Base-by-base conservation (phyloP, 768 basidiomycete species). In the Tricholoma sp. region DNA sequence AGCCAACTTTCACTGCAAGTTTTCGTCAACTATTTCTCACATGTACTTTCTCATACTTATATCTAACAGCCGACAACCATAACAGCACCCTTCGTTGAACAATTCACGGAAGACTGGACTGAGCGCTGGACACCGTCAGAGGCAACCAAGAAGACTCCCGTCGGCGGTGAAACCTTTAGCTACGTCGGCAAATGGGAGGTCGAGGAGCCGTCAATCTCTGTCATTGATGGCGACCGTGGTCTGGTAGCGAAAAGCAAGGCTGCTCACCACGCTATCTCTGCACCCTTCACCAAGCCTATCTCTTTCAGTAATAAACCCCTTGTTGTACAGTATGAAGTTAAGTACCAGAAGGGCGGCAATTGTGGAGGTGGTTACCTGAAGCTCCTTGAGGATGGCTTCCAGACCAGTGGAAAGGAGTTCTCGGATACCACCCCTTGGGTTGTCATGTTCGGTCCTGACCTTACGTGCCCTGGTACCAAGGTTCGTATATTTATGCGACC, bases 311-410 rank as follows among this genome's bases (percentile, higher is more conserved):
- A 82, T 56, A 81, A 95, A 73, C 89, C 95, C 44, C 79, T 98
- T 45, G 94, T 98, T 61, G 88, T 98, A 17, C 94, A 97, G 70
- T 99, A 99, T 66, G 97, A 99, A 71, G 97, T 97, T 77, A 96
- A 98, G 76, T 94, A 97, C 72, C 95, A 99, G 79, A 94, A 98
- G 74, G 95, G 96, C 42, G 92, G 97, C 49, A 97, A 97, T 75
- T 98, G 97, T 66, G 97, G 97, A 72, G 97, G 97, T 77, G 97
- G 97, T 37, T 99, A 99, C 76, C 76, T 98, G 77, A 99, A 98
- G 75, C 85, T 98, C 55, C 84, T 99, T 44, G 88, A 90, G 68
- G 88, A 94, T 65, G 94, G 93, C 57, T 94, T 94, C 84, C 92
- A 95, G 76, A 89, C 89, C 58, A 89, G 86, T 59, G 90, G 90